Evolutionary conservation across 805 yeast species (phyloP).

Genomic region (Kuraishia cidri): DNA sequence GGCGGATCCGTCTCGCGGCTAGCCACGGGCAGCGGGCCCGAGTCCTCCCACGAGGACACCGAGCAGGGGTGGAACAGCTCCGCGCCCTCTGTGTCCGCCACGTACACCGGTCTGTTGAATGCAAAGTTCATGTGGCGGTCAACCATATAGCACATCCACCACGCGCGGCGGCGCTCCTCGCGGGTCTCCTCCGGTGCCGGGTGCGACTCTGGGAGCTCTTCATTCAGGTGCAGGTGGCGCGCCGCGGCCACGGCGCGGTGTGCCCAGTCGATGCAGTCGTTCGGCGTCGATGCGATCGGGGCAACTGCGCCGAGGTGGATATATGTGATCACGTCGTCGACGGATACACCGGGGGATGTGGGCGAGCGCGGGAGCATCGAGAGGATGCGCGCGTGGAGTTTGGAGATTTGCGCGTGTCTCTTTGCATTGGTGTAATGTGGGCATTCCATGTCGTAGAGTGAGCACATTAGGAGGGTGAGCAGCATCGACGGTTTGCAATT

Average conservation of each 20-base stretch:
- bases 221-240: constrained; percentile 8
- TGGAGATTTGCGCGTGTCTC: neutral
- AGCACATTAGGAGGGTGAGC: neutral
- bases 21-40: neutral
- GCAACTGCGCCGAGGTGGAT: constrained; percentile 8
- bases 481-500: neutral
- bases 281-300: constrained; percentile 5
- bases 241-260: constrained; percentile 8
- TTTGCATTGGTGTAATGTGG: constrained; percentile 1
- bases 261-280: constrained; percentile 6
- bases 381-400: neutral
- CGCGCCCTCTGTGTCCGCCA: neutral
- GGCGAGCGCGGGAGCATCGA: neutral
- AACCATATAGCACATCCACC: constrained; percentile 1
- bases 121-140: neutral
- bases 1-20: neutral
- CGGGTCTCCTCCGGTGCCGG: constrained; percentile 5
- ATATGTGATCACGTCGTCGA: constrained; percentile 9
- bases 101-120: neutral
- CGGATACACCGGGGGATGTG: too few species aligned
- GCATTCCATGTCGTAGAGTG: constrained; percentile 1
- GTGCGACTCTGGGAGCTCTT: constrained; percentile 5
- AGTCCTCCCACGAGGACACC: neutral
- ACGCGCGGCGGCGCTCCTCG: constrained; percentile 1
- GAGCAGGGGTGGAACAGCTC: constrained; percentile 1